Evolutionary conservation across 805 yeast genomes (phyloP).

Genomic region (Barnettozyma botsteinii): DNA sequence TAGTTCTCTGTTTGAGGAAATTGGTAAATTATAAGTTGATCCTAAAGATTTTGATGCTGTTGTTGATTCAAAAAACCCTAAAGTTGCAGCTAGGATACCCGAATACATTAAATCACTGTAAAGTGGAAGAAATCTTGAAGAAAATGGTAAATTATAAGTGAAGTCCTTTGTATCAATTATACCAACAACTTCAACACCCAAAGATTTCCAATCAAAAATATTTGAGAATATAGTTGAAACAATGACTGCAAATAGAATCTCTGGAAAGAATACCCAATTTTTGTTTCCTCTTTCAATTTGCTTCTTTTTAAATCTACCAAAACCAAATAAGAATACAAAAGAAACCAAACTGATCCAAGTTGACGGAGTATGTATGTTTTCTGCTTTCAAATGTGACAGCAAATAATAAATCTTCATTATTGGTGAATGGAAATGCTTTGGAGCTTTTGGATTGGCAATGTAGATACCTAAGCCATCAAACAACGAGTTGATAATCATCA

Average conservation of each 20-base stretch:
- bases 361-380: constrained; percentile 51
- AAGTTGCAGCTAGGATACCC: constrained; percentile 69
- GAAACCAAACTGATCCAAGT: constrained; percentile 51
- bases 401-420: constrained; percentile 62
- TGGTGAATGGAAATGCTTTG: constrained; percentile 61
- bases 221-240: constrained; percentile 52
- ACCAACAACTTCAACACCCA: constrained; percentile 69
- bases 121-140: constrained; percentile 37
- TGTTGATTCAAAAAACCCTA: constrained; percentile 90
- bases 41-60: constrained; percentile 89
- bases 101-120: constrained; percentile 57
- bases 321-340: constrained; percentile 38
- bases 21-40: constrained; percentile 58
- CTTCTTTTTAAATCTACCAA: constrained; percentile 39
- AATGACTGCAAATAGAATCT: constrained; percentile 67
- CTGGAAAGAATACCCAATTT: constrained; percentile 68
- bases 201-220: constrained; percentile 41
- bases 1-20: constrained; percentile 83
- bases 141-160: constrained; percentile 54
- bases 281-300: constrained; percentile 27
- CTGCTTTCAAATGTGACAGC: constrained; percentile 33
- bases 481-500: constrained; percentile 73
- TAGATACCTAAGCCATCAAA: constrained; percentile 69
- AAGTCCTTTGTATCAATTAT: constrained; percentile 47
- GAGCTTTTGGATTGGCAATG: constrained; percentile 37